Conservation (phyloP, 208 protist species). For the Trypanosoma lewisi region DNA sequence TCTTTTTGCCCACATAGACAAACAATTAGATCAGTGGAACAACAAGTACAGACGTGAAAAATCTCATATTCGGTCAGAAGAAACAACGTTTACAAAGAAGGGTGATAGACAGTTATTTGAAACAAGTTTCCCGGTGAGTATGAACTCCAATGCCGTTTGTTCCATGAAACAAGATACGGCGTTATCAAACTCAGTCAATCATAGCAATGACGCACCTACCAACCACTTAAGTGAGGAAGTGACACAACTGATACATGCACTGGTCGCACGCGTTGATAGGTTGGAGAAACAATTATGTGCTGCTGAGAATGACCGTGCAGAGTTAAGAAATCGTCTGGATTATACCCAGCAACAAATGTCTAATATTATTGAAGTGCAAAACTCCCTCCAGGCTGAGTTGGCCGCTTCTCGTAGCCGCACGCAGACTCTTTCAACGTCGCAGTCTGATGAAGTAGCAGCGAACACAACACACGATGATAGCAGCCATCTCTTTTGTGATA, state of each 20-base stretch:
- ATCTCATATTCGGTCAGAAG: neutral
- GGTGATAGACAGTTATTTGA: neutral
- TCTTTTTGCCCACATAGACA: constrained; percentile 14
- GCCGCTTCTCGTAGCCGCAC: neutral
- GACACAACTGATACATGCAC: neutral
- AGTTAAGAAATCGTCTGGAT: neutral
- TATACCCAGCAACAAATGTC: neutral
- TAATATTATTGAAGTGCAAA: neutral
- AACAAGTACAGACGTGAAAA: constrained; percentile 11
- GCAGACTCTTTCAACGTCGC: neutral
- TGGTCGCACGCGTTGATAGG: constrained; percentile 3
- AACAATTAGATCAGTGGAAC: constrained; percentile 18
- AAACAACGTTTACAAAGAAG: neutral
- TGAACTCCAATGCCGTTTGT: neutral
- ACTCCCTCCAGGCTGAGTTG: constrained; percentile 5
- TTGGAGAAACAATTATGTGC: constrained; percentile 17
- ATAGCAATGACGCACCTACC: neutral
- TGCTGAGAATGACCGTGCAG: constrained; percentile 1
- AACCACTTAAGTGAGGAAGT: neutral
- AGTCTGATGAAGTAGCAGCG: neutral
- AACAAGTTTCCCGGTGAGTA: neutral
- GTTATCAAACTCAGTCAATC: neutral
- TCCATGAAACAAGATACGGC: neutral
- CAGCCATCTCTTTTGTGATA: neutral
- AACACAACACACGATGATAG: neutral